Evolutionary conservation across 139 green algal species (phyloP), one percentile per base, ranked within the genome.

Genomic region (Penium margaritaceum): DNA sequence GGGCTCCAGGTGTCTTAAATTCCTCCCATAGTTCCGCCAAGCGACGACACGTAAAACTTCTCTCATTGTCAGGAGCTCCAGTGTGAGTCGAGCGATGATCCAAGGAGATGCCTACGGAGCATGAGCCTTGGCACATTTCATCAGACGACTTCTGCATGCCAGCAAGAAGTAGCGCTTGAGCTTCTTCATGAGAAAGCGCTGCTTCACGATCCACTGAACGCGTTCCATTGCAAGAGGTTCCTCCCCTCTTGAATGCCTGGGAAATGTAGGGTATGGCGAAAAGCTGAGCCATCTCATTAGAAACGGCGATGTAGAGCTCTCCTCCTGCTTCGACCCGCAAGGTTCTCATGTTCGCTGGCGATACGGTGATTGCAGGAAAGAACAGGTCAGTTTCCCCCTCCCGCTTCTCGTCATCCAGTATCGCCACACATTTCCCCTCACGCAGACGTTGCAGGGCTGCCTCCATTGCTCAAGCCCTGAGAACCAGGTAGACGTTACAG

Each of bases 361-460:
- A 24, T 19, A 63, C 19, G 39, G 27, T 2, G 15, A 33, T 12
- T 4, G 37, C 70, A 19, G 71, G 38, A 34, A 83, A 69, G 72
- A 75, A 66, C 1, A 83, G 30, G 74, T 81, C 75, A 17, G 70
- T 80, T 32, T 81, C 75, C 5, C 34, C 68, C 75, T 81, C 75
- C 6, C 75, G 35, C 6, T 15, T 43, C 35, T 58, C 75, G 54
- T 53, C 41, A 71, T 81, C 75, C 12, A 81, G 57, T 38, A 81
- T 75, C 5, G 71, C 71, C 14, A 81, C 70, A 32, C 29, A 70
- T 53, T 63, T 24, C 15, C 75, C 75, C 3, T 27, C 54, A 2
- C 71, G 71, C 29, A 77, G 36, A 17, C 39, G 46, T 36, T 73
- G 39, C 21, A 70, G 27, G 36, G 55, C 55, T 67, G n/a, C 7